These are phyloP conservation scores for Annulohypoxylon maeteangense DNA, from an alignment of 495 filamentous ascomycete genomes.

Conservation along the genomic window DNA sequence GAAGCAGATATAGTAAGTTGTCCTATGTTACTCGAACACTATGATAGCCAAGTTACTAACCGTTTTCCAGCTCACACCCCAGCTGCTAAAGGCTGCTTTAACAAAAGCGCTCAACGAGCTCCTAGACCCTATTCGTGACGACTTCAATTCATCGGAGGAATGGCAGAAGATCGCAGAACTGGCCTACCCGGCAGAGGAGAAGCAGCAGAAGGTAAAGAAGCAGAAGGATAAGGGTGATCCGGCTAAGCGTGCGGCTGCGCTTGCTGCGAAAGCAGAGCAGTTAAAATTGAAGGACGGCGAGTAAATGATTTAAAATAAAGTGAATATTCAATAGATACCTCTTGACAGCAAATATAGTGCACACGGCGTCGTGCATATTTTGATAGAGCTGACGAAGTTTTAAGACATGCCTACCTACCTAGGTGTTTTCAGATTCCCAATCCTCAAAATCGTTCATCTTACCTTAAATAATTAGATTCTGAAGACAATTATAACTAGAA, in stretches of 20 bases:
- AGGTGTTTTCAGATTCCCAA: not conserved
- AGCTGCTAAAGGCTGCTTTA: constrained; percentile 83
- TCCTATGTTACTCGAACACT: not conserved
- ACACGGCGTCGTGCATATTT: constrained; percentile 21
- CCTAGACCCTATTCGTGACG: constrained; percentile 77
- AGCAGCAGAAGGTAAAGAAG: constrained; percentile 77
- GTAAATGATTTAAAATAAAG: constrained; percentile 23
- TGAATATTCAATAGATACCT: constrained; percentile 22
- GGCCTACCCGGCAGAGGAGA: constrained; percentile 80
- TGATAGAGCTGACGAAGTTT: not conserved
- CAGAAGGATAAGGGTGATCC: constrained; percentile 78
- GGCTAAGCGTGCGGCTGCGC: constrained; percentile 39
- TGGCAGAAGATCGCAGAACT: constrained; percentile 84
- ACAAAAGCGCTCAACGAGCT: constrained; percentile 74
- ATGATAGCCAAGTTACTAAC: constrained; percentile 29
- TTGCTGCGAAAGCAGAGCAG: constrained; percentile 38
- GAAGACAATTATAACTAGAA: not conserved
- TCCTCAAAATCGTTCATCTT: not conserved
- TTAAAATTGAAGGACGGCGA: constrained; percentile 32
- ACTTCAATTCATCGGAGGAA: constrained; percentile 73
- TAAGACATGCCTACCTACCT: not conserved
- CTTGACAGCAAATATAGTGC: constrained; percentile 12
- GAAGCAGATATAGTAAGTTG: constrained; percentile 74
- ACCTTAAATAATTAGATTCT: not conserved
- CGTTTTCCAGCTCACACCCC: constrained; percentile 74